Percentiles rank a stretch among this genome's conserved stretches.
Evolutionary conservation across 2,329 filamentous ascomycete genomes (phyloP).

Genomic region (Diaporthe citrichinensis): DNA sequence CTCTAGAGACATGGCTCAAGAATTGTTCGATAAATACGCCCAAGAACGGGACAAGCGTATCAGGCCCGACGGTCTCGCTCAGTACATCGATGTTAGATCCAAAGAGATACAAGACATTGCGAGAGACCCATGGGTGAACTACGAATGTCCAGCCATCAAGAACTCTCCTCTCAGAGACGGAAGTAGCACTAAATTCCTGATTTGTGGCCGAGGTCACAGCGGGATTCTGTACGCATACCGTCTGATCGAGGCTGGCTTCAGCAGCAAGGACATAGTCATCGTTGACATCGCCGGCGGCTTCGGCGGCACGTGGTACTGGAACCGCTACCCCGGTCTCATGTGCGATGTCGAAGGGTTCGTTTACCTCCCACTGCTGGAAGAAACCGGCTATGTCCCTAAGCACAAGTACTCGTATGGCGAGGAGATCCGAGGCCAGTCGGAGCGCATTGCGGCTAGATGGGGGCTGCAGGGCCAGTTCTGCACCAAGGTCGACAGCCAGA

Average conservation of each 20-base stretch:
- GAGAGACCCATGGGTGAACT: background rate
- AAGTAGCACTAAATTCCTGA: conserved; percentile 45
- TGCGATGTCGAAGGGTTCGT: conserved; percentile 64
- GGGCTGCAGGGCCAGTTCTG: conserved; percentile 51
- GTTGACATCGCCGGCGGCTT: conserved; percentile 62
- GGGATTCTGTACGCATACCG: conserved; percentile 58
- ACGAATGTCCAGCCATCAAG: background rate
- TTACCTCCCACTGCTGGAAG: conserved; percentile 63
- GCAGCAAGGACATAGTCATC: conserved; percentile 53
- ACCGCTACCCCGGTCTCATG: conserved; percentile 60
- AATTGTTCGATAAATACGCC: conserved; percentile 4
- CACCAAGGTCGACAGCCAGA: background rate
- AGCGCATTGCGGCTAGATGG: conserved; percentile 56
- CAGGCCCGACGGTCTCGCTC: background rate
- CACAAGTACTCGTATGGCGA: conserved; percentile 57
- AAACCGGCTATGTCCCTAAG: conserved; percentile 62
- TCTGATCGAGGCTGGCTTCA: conserved; percentile 55
- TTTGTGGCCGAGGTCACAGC: conserved; percentile 60
- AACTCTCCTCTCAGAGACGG: background rate
- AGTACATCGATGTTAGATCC: background rate
- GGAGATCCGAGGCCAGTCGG: conserved; percentile 57
- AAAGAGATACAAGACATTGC: background rate
- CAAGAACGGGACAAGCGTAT: background rate
- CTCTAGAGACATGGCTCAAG: background rate
- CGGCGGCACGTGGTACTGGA: conserved; percentile 65